phyloP scores from a whole-genome alignment of 208 protist species.

The Acanthamoeba culbertsoni region DNA sequence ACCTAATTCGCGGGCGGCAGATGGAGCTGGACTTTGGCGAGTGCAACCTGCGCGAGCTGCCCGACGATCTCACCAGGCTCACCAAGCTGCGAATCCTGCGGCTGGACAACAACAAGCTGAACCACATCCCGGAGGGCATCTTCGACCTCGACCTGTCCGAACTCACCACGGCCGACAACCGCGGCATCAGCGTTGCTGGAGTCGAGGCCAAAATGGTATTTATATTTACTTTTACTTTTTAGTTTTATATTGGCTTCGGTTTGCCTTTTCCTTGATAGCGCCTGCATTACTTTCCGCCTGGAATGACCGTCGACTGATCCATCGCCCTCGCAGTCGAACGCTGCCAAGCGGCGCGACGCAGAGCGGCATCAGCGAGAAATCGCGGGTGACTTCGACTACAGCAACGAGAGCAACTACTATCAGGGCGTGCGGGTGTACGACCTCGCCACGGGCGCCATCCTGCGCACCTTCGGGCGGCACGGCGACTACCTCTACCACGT shows the following conservation, averaged over 20 bases:
- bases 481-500: background rate
- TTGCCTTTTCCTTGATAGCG: too few relatives aligned
- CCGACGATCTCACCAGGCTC: background rate
- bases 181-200: background rate
- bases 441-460: background rate
- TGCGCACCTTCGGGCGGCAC: background rate
- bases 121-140: background rate
- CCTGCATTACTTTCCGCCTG: too few relatives aligned
- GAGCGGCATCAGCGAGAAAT: background rate
- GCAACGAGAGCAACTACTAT: background rate
- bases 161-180: background rate
- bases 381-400: background rate
- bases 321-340: too few relatives aligned
- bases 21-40: background rate
- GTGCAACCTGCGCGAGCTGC: background rate
- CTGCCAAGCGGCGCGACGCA: background rate
- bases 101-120: constrained; percentile 5
- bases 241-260: background rate
- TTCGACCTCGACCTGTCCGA: background rate
- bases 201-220: background rate
- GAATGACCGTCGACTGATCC: too few relatives aligned
- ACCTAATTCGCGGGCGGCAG: background rate
- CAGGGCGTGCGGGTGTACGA: background rate
- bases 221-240: background rate
- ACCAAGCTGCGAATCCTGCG: background rate